Percentiles rank a stretch among this genome's conserved stretches.
phyloP scores from a whole-genome alignment of 257 asterid species.

The Osmanthus fragrans region DNA sequence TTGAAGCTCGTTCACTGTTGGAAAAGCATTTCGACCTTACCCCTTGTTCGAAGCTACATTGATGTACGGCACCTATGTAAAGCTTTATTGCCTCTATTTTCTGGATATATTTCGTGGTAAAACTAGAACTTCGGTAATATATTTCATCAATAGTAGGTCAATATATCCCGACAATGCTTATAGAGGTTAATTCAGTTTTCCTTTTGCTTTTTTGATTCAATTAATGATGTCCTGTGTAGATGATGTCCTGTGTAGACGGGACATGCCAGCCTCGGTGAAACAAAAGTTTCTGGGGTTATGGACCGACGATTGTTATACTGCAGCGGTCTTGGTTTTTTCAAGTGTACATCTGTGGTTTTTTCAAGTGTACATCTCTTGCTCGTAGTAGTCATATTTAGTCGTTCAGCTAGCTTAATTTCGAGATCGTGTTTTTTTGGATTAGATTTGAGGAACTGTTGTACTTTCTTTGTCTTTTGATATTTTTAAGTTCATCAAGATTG shows the following conservation, averaged over 20 bases:
- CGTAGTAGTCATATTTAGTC: neutral
- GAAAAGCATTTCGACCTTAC: conserved; percentile 57
- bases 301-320: neutral
- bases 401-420: too few relatives aligned
- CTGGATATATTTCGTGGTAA: neutral
- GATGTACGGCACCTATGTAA: neutral
- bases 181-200: neutral
- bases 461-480: neutral
- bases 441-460: neutral
- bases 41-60: conserved; percentile 32
- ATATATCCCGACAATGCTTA: neutral
- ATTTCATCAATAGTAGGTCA: too few relatives aligned
- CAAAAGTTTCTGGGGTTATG: neutral
- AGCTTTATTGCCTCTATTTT: conserved; percentile 3
- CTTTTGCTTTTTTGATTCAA: neutral
- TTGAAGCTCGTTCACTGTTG: conserved; percentile 55
- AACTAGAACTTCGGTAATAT: neutral
- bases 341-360: neutral
- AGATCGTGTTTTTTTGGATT: neutral
- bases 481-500: neutral
- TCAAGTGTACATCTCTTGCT: neutral
- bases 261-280: neutral
- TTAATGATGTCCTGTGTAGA: neutral
- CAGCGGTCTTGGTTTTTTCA: neutral
- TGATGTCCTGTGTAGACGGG: neutral